Evolutionary conservation across 306 rosid species (phyloP).

Genomic region (Cicer yamashitae): DNA sequence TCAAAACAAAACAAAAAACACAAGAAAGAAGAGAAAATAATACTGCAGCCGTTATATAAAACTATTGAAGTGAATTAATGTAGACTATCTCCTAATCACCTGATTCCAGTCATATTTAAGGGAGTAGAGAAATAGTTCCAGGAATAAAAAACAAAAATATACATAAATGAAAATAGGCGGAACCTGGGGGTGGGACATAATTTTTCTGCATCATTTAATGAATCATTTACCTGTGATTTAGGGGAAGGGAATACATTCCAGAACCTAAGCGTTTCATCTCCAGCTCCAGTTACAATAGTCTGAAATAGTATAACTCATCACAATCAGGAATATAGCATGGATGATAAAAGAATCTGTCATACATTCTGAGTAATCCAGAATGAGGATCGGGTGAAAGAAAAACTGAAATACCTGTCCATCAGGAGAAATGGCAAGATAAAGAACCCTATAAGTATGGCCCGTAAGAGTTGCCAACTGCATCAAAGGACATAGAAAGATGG

Average conservation of each 20-base stretch:
- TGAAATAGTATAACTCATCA: slow-evolving; percentile 51
- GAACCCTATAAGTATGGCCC: slow-evolving; percentile 93
- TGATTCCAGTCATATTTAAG: not conserved
- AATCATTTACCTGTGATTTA: slow-evolving; percentile 85
- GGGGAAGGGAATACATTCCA: slow-evolving; percentile 99
- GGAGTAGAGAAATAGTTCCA: not conserved
- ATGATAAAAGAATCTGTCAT: slow-evolving; percentile 6
- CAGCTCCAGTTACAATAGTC: slow-evolving; percentile 99
- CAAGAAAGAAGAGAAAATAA: slow-evolving; percentile 6
- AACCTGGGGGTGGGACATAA: not conserved
- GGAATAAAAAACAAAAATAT: slow-evolving; percentile 17
- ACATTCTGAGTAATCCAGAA: not conserved
- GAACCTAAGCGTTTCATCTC: slow-evolving; percentile 97
- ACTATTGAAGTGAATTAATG: slow-evolving; percentile 9
- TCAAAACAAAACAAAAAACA: not conserved
- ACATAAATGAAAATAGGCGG: slow-evolving; percentile 21
- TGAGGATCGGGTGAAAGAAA: slow-evolving; percentile 17
- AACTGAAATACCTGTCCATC: slow-evolving; percentile 89
- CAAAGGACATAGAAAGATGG: slow-evolving; percentile 39
- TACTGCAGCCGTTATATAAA: not conserved
- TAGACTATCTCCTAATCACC: not conserved
- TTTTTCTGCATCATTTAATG: slow-evolving; percentile 17
- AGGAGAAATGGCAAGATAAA: slow-evolving; percentile 96
- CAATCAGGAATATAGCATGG: slow-evolving; percentile 27
- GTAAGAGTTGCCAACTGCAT: slow-evolving; percentile 91